phyloP scores from a whole-genome alignment of 192 early-diverging fungal species.

The Coemansia sp. region DNA sequence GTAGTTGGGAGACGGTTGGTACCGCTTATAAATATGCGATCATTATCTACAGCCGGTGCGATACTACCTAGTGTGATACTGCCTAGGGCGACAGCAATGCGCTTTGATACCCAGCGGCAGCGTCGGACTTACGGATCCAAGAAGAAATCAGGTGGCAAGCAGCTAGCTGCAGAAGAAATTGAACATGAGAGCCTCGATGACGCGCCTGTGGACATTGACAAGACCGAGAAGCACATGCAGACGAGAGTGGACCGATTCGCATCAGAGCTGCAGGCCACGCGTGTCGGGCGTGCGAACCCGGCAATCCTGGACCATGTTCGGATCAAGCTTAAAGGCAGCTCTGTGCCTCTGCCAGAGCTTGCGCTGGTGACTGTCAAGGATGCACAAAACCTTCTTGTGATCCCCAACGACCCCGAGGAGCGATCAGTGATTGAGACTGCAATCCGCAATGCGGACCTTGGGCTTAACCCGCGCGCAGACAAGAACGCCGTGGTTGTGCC shows the following conservation, averaged over 20 bases:
- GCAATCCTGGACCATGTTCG: constrained; percentile 70
- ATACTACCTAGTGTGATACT: not conserved
- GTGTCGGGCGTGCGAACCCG: constrained; percentile 73
- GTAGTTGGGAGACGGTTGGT: no score
- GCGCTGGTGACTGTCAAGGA: constrained; percentile 82
- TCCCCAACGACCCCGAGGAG: constrained; percentile 73
- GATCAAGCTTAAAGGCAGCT: constrained; percentile 59
- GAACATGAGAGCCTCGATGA: constrained; percentile 28
- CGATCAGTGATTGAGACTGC: constrained; percentile 66
- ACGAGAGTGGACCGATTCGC: constrained; percentile 60
- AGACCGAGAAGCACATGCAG: constrained; percentile 60
- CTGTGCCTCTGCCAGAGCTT: constrained; percentile 61
- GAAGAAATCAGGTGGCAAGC: constrained; percentile 38
- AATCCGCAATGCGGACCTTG: constrained; percentile 73
- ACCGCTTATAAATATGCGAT: no score
- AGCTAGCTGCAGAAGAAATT: constrained; percentile 22
- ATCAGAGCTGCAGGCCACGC: constrained; percentile 62
- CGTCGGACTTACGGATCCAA: constrained; percentile 46
- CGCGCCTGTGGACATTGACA: constrained; percentile 59
- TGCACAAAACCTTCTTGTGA: constrained; percentile 76
- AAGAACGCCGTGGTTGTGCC: constrained; percentile 70
- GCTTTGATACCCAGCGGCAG: constrained; percentile 8
- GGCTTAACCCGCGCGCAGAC: constrained; percentile 77
- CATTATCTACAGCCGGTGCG: not conserved
- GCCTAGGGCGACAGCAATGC: not conserved